A percentile compares a stretch with the other conserved stretches of the same genome.
These are phyloP conservation scores for Tilletia caries DNA, from an alignment of 1,284 basidiomycete species.

Conservation along the genomic window DNA sequence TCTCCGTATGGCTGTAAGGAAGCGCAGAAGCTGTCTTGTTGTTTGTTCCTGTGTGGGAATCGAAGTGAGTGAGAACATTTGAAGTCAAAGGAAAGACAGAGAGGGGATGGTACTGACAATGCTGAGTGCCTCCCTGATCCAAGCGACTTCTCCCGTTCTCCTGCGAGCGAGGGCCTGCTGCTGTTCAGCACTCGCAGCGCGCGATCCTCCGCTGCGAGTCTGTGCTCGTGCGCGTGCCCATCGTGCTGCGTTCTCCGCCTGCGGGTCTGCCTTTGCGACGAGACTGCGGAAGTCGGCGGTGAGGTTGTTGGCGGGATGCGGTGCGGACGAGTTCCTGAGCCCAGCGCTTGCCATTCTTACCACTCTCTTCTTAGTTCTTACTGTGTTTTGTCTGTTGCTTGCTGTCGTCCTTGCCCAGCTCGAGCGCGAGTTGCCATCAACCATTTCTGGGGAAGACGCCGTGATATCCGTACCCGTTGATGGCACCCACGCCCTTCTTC, in stretches of 20 bases:
- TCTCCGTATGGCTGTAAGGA: slow-evolving; percentile 35
- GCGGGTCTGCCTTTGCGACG: slow-evolving; percentile 17
- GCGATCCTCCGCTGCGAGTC: neutral
- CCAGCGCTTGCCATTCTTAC: too few relatives aligned
- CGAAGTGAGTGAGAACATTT: neutral
- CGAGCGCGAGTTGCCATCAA: too few relatives aligned
- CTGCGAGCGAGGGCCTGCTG: neutral
- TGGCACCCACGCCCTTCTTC: too few relatives aligned
- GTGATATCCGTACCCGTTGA: too few relatives aligned
- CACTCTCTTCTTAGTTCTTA: too few relatives aligned
- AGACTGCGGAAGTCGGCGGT: slow-evolving; percentile 27
- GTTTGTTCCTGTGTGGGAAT: neutral
- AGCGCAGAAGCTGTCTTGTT: slow-evolving; percentile 25
- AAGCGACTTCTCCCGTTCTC: slow-evolving; percentile 14
- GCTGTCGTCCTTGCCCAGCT: too few relatives aligned
- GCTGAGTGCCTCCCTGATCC: slow-evolving; percentile 31
- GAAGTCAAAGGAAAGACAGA: neutral
- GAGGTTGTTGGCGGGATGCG: too few relatives aligned
- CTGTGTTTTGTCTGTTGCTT: too few relatives aligned
- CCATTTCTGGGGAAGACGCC: too few relatives aligned
- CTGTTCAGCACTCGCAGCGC: neutral
- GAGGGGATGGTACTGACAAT: slow-evolving; percentile 32
- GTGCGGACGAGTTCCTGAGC: too few relatives aligned
- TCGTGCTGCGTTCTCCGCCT: neutral
- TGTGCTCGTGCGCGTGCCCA: neutral